Percentiles rank a stretch among this genome's conserved stretches.
Conservation (phyloP, 768 basidiomycete genomes). For the Suillus fuscotomentosus region DNA sequence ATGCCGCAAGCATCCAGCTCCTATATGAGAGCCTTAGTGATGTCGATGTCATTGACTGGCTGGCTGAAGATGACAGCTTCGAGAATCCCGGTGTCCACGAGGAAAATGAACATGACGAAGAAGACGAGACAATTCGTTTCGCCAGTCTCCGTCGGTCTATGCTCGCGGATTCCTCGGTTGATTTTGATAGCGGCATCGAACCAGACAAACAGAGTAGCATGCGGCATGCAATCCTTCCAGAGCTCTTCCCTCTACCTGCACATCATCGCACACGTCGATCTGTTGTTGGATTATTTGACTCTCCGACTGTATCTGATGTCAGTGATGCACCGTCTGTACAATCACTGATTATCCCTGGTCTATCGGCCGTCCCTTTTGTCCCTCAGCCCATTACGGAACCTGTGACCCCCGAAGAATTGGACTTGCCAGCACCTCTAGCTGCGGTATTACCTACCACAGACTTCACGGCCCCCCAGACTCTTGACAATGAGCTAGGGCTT, state of each 20-base stretch:
- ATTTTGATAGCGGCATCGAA: slow-evolving; percentile 20
- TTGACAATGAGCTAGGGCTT: slow-evolving; percentile 60
- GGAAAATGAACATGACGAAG: slow-evolving; percentile 25
- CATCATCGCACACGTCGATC: slow-evolving; percentile 44
- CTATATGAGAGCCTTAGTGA: slow-evolving; percentile 69
- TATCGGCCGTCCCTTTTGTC: slow-evolving; percentile 32
- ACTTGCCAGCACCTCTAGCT: slow-evolving; percentile 20
- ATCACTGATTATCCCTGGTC: slow-evolving; percentile 33
- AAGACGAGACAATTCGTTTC: slow-evolving; percentile 31
- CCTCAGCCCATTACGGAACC: slow-evolving; percentile 30
- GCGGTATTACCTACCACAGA: slow-evolving; percentile 11
- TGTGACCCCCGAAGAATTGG: slow-evolving; percentile 12
- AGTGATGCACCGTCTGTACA: slow-evolving; percentile 21
- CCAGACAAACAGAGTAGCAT: slow-evolving; percentile 27
- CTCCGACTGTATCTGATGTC: slow-evolving; percentile 13
- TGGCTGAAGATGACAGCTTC: slow-evolving; percentile 45
- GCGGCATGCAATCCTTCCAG: slow-evolving; percentile 12
- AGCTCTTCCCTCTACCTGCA: slow-evolving; percentile 17
- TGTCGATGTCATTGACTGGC: slow-evolving; percentile 39
- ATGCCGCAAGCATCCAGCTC: slow-evolving; percentile 66
- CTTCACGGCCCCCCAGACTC: slow-evolving; percentile 30
- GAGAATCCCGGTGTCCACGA: slow-evolving; percentile 20
- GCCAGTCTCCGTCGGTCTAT: slow-evolving; percentile 26
- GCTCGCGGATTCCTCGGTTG: slow-evolving; percentile 20
- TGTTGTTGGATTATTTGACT: slow-evolving; percentile 63